These are phyloP conservation scores for Vaccinium darrowii DNA, from an alignment of 148 eudicot genomes.

Conservation along the genomic window DNA sequence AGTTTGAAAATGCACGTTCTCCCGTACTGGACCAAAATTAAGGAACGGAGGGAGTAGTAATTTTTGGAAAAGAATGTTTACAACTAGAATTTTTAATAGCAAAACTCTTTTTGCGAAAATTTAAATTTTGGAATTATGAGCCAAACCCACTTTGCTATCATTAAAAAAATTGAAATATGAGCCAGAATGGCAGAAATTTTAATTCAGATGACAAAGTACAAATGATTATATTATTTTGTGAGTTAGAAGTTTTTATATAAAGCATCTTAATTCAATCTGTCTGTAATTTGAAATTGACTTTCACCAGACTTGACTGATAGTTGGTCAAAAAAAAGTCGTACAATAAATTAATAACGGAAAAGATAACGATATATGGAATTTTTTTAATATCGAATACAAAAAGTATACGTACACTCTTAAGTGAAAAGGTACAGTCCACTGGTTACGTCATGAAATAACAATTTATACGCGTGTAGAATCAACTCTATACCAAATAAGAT, in stretches of 20 bases:
- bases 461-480: neutral
- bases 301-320: neutral
- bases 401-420: neutral
- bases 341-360: neutral
- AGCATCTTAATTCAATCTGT: too few species aligned
- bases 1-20: too few species aligned
- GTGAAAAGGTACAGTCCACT: neutral
- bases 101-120: neutral
- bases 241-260: neutral
- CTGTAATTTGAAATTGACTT: neutral
- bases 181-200: too few species aligned
- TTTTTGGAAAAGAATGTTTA: constrained; percentile 34
- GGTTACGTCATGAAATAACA: neutral
- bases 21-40: too few species aligned
- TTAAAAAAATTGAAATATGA: too few species aligned
- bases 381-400: neutral
- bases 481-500: neutral
- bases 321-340: constrained; percentile 29
- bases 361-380: neutral
- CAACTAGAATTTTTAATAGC: too few species aligned
- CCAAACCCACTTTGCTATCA: too few species aligned
- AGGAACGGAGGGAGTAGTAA: constrained; percentile 8
- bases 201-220: too few species aligned
- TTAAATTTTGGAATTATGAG: too few species aligned
- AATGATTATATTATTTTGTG: neutral